These are phyloP conservation scores for Venturiaceae sp. DNA, from an alignment of 2,329 filamentous ascomycete genomes.

Conservation along the genomic window DNA sequence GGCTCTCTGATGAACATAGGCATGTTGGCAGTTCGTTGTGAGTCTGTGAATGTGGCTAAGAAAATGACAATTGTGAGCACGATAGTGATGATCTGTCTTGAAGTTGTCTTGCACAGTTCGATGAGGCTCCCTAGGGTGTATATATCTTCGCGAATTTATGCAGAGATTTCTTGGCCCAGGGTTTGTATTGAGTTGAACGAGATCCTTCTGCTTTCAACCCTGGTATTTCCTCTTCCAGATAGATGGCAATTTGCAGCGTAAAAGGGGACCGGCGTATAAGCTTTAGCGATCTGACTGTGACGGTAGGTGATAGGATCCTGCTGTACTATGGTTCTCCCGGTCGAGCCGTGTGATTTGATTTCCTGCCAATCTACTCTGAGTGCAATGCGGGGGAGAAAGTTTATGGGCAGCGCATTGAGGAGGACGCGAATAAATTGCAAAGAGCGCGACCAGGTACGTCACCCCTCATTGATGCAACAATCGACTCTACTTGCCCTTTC, in stretches of 20 bases:
- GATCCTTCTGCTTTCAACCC: neutral
- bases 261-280: too few relatives aligned
- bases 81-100: neutral
- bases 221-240: neutral
- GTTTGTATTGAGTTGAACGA: neutral
- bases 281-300: too few relatives aligned
- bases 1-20: constrained; percentile 2
- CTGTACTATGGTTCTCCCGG: neutral
- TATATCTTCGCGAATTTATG: neutral
- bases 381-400: neutral
- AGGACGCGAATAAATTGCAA: neutral
- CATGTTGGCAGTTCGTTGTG: constrained; percentile 4
- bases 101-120: neutral
- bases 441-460: neutral
- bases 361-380: neutral
- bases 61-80: neutral
- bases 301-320: neutral
- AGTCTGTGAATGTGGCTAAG: neutral
- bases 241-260: neutral
- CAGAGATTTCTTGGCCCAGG: neutral
- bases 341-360: neutral
- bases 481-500: neutral
- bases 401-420: neutral
- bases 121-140: neutral
- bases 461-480: neutral